Conservation (phyloP, 345 rosid species). For the Linum trigynum region DNA sequence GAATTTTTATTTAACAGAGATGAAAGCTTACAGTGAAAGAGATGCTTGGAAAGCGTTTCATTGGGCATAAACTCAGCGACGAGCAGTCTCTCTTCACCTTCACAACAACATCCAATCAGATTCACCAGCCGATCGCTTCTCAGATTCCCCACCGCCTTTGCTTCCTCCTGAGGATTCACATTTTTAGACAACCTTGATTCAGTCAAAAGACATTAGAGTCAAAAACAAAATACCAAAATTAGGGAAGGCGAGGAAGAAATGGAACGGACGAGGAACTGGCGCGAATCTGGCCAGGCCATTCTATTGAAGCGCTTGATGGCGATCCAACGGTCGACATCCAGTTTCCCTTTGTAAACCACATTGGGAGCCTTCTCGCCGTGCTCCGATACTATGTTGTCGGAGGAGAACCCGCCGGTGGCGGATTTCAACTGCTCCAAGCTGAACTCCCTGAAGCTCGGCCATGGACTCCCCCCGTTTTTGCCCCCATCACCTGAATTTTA, state of each 20-base stretch:
- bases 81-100: slow-evolving; percentile 1
- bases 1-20: not conserved
- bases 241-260: not conserved
- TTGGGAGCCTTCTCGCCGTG: slow-evolving; percentile 8
- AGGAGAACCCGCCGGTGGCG: slow-evolving; percentile 5
- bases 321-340: slow-evolving; percentile 1
- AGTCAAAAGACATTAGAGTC: not conserved
- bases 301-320: slow-evolving; percentile 4
- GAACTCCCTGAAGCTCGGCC: slow-evolving; percentile 1
- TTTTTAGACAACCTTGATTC: not conserved
- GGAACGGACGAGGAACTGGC: slow-evolving; percentile 6
- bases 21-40: not conserved
- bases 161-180: not conserved
- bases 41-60: slow-evolving; percentile 1
- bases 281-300: slow-evolving; percentile 4
- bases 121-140: slow-evolving; percentile 4
- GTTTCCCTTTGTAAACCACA: slow-evolving; percentile 2
- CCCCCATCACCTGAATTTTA: not conserved
- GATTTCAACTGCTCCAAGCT: slow-evolving; percentile 3
- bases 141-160: slow-evolving; percentile 1
- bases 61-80: slow-evolving; percentile 4
- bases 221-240: not conserved
- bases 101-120: not conserved
- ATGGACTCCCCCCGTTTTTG: not conserved
- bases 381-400: slow-evolving; percentile 2